Base-by-base conservation (phyloP, 73 alveolate genomes). In the Breviolum minutum region DNA sequence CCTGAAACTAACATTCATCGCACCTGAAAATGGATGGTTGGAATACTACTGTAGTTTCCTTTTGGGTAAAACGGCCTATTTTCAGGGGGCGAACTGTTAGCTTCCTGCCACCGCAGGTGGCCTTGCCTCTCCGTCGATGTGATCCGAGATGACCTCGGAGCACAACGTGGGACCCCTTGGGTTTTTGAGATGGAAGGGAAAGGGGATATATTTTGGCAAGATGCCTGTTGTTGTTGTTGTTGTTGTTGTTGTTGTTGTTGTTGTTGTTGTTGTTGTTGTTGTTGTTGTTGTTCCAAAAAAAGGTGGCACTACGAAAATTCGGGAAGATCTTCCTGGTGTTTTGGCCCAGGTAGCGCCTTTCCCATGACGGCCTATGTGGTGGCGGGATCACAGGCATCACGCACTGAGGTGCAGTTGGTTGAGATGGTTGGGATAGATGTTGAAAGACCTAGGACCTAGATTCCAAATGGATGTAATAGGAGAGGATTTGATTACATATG, bases 311-410 rank as follows among this genome's bases (percentile, higher is more conserved):
- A 40, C 3, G n/a, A 40, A 40, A 40, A 40, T 40, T 40, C 0
- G 0, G 5, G 0, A 40, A 40, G 3, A 40, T 40, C 54, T n/a
- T n/a, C 26, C 5, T 32, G 82, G 82, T 32, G 13, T 32, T 22
- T 26, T 13, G 22, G 60, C 30, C 22, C 63, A 91, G 97, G 99
- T 70, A 27, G 94, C 40, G 17, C 94, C 48, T 94, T 30, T 32
- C 99, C 99, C 85, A 94, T 94, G 99, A 94, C 99, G 16, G 99
- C 99, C 6, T 94, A 94, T 26, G 99, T 94, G 64, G 99, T 94
- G 48, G 99, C 99, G 22, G 99, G 99, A 16, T 94, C 99, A 11
- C 99, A 94, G 66, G 99, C 94, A 22, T 74, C 98, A 30, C 76
- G 79, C n/a, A 60, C 98, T 24, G 98, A 92, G 97, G 97, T 6